These are phyloP conservation scores for Solanum clarkiae DNA, from an alignment of 257 asterid genomes.

Conservation along the genomic window DNA sequence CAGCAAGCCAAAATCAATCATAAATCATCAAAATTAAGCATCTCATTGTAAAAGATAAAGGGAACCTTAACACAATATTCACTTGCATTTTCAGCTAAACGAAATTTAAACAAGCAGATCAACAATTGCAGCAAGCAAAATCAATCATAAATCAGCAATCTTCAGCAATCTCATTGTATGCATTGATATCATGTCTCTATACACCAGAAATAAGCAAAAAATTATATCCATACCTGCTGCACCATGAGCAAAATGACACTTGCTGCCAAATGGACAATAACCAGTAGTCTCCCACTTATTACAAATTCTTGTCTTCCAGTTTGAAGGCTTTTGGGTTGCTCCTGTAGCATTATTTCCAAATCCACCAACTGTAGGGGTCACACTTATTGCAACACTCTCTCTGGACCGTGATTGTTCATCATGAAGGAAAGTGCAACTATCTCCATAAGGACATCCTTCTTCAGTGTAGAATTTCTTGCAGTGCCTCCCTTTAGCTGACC, in stretches of 20 bases:
- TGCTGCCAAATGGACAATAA: conserved; percentile 70
- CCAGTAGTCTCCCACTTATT: conserved; percentile 82
- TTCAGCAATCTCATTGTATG: not conserved
- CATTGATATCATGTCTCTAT: not conserved
- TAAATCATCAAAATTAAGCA: not conserved
- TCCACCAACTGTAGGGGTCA: conserved; percentile 52
- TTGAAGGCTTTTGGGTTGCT: conserved; percentile 54
- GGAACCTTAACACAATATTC: not conserved
- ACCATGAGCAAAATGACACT: conserved; percentile 88
- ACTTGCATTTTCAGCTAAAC: not conserved
- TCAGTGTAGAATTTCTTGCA: conserved; percentile 71
- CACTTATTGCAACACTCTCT: conserved; percentile 70
- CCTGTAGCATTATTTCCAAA: conserved; percentile 24
- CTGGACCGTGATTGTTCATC: conserved; percentile 66
- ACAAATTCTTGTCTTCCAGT: conserved; percentile 84
- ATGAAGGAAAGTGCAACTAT: conserved; percentile 67
- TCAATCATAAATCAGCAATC: not conserved
- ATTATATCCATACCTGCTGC: conserved; percentile 31
- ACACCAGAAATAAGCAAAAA: not conserved
- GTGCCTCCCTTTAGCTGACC: conserved; percentile 64
- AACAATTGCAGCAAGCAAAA: not conserved
- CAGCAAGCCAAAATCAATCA: not conserved
- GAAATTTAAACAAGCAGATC: not conserved
- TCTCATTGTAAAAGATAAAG: not conserved
- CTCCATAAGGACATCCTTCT: conserved; percentile 86